phyloP scores from a whole-genome alignment of 139 green algal genomes.

The Chlamydomonas sphaeroides region DNA sequence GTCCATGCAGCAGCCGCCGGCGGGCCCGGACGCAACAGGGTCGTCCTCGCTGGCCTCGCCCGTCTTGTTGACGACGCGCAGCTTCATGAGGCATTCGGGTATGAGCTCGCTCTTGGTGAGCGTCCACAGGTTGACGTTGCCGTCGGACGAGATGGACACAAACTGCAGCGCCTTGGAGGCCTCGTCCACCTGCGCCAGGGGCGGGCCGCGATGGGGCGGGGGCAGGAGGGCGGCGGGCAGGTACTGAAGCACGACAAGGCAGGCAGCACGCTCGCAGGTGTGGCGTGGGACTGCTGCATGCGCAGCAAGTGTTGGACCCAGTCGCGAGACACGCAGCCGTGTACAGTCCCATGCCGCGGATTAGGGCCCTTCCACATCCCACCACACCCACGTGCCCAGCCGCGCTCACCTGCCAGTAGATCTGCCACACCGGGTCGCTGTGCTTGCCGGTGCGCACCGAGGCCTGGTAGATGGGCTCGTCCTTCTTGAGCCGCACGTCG shows the following conservation, averaged over 20 bases:
- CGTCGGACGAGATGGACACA: conserved; percentile 75
- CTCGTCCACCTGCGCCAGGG: conserved; percentile 67
- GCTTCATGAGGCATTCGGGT: conserved; percentile 75
- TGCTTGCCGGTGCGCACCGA: conserved; percentile 80
- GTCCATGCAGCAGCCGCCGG: conserved; percentile 86
- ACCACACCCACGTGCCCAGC: too few relatives aligned
- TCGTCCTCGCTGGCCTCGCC: conserved; percentile 35
- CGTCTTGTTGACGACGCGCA: conserved; percentile 47
- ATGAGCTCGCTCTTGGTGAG: conserved; percentile 87
- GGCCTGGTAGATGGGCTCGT: conserved; percentile 75
- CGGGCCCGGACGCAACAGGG: conserved; percentile 46
- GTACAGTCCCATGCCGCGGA: too few relatives aligned
- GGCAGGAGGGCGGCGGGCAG: too few relatives aligned
- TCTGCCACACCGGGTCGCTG: conserved; percentile 91
- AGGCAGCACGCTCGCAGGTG: too few relatives aligned
- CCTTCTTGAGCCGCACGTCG: conserved; percentile 56
- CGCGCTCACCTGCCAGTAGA: conserved; percentile 75
- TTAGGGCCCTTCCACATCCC: too few relatives aligned
- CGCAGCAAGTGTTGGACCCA: too few relatives aligned
- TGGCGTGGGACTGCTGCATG: too few relatives aligned
- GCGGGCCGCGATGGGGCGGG: too few relatives aligned
- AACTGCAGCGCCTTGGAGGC: conserved; percentile 76
- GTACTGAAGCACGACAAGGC: too few relatives aligned
- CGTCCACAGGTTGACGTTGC: conserved; percentile 86
- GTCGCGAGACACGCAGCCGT: too few relatives aligned